A percentile compares a stretch with the other conserved stretches of the same genome.
phyloP scores from a whole-genome alignment of 345 rosid genomes.

The Ceriops tagal region DNA sequence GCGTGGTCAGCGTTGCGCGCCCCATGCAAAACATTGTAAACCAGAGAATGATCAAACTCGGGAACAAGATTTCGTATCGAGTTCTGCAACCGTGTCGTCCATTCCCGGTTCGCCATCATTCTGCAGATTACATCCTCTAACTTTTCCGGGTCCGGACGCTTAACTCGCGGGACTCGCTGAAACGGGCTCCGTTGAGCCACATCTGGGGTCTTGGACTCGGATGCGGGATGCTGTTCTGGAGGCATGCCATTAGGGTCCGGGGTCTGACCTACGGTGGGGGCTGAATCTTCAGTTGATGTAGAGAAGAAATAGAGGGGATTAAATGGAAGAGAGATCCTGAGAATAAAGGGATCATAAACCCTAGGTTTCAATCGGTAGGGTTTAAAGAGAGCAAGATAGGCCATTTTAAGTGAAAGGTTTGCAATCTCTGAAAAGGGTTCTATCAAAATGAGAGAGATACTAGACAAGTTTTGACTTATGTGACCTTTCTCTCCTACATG shows the following conservation, averaged over 20 bases:
- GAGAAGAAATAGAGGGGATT: neutral
- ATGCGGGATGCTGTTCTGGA: neutral
- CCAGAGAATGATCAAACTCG: constrained; percentile 66
- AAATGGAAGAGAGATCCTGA: constrained; percentile 29
- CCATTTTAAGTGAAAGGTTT: neutral
- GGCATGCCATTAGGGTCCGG: neutral
- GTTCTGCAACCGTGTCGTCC: constrained; percentile 91
- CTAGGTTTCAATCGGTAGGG: constrained; percentile 20
- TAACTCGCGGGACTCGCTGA: constrained; percentile 43
- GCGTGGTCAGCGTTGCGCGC: constrained; percentile 75
- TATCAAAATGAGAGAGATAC: neutral
- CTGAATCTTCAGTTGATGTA: neutral
- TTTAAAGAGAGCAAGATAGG: neutral
- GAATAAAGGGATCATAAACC: constrained; percentile 23
- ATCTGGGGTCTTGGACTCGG: constrained; percentile 8
- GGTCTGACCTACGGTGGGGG: constrained; percentile 27
- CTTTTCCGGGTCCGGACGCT: constrained; percentile 48
- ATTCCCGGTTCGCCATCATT: constrained; percentile 77
- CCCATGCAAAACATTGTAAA: constrained; percentile 72
- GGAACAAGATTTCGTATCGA: constrained; percentile 79
- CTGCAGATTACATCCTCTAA: constrained; percentile 75
- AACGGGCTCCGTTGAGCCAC: constrained; percentile 4
- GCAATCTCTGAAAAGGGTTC: neutral
- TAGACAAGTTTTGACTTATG: neutral
- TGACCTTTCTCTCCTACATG: neutral